A percentile compares a stretch with the other conserved stretches of the same genome.
These are phyloP conservation scores for Diddensiella caesifluorescens DNA, from an alignment of 805 yeast species.

Conservation along the genomic window DNA sequence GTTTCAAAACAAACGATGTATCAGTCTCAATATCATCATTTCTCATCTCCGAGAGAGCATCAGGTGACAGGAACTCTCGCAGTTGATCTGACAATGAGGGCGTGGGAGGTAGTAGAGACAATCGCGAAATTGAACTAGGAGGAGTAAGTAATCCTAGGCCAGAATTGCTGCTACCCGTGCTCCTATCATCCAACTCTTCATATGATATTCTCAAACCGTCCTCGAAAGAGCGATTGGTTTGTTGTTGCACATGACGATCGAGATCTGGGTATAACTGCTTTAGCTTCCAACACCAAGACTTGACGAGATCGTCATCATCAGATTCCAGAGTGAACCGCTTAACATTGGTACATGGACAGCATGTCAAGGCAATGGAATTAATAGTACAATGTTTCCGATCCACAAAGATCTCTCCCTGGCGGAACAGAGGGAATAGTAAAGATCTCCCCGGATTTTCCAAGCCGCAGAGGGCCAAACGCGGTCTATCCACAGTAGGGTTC, in stretches of 20 bases:
- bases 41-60: neutral
- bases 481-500: constrained; percentile 6
- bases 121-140: neutral
- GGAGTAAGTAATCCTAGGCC: too few species aligned
- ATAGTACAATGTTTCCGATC: constrained; percentile 3
- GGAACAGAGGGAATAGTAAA: constrained; percentile 21
- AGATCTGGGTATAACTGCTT: neutral
- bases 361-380: constrained; percentile 3
- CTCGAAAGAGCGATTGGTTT: too few species aligned
- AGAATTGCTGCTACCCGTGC: too few species aligned
- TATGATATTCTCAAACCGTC: too few species aligned
- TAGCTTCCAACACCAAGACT: constrained; percentile 15
- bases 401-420: constrained; percentile 13
- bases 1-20: too few species aligned
- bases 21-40: neutral
- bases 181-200: too few species aligned
- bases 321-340: constrained; percentile 2
- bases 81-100: constrained; percentile 4
- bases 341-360: constrained; percentile 6
- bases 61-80: constrained; percentile 1
- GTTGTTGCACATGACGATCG: too few species aligned
- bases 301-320: constrained; percentile 5
- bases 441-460: constrained; percentile 23
- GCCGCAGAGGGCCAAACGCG: constrained; percentile 19
- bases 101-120: neutral